Percentiles rank a stretch among this genome's conserved stretches.
phyloP scores from a whole-genome alignment of 1,139 yeast genomes.

The Hansenula anomala region DNA sequence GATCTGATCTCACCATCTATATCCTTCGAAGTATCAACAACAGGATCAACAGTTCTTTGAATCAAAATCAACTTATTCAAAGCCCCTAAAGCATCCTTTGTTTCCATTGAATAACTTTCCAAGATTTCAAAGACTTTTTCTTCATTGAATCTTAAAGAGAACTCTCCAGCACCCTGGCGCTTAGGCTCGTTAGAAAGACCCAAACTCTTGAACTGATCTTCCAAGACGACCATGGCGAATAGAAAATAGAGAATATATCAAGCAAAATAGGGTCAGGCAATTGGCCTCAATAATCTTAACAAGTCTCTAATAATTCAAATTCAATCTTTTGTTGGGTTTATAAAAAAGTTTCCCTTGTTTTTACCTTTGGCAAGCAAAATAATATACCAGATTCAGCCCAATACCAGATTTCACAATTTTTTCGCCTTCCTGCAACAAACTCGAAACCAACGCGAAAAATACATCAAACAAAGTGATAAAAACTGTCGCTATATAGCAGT shows the following conservation, averaged over 20 bases:
- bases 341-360: not conserved
- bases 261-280: too few relatives aligned
- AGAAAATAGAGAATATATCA: not conserved
- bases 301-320: too few relatives aligned
- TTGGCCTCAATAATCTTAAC: too few relatives aligned
- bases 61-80: not conserved
- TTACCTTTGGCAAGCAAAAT: not conserved
- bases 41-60: not conserved
- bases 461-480: not conserved
- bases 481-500: not conserved
- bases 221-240: not conserved
- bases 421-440: constrained; percentile 1
- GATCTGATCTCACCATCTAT: not conserved
- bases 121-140: not conserved
- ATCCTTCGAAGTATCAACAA: not conserved
- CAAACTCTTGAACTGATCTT: not conserved
- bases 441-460: constrained; percentile 5
- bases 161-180: not conserved
- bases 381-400: not conserved
- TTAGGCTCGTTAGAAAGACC: not conserved
- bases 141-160: not conserved
- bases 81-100: not conserved
- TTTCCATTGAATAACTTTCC: not conserved
- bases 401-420: constrained; percentile 2
- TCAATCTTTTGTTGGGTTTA: too few relatives aligned